Evolutionary conservation across 179 eudicot species (phyloP).

Genomic region (Dionaea muscipula): DNA sequence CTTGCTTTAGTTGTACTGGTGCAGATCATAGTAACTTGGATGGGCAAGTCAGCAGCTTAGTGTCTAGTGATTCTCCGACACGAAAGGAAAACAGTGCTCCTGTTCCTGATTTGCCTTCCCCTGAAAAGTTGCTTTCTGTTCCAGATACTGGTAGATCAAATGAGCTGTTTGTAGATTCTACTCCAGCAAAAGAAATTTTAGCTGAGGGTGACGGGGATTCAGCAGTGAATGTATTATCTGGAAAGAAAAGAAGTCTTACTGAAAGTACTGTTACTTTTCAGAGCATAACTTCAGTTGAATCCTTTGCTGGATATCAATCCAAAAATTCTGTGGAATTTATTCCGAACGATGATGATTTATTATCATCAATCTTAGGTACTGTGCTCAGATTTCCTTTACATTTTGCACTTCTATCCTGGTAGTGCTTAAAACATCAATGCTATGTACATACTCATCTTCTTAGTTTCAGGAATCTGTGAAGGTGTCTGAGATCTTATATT

Average conservation of each 20-base stretch:
- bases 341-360: constrained; percentile 81
- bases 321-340: constrained; percentile 48
- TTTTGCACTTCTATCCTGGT: too few species aligned
- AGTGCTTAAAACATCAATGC: too few species aligned
- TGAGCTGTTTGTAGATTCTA: constrained; percentile 31
- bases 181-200: constrained; percentile 29
- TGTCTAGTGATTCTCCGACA: constrained; percentile 11
- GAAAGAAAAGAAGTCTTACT: constrained; percentile 72
- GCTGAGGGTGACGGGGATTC: background rate
- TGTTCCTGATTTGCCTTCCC: constrained; percentile 38
- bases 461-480: background rate
- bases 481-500: background rate
- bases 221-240: constrained; percentile 25
- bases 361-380: constrained; percentile 88
- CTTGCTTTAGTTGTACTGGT: constrained; percentile 17
- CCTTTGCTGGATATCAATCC: constrained; percentile 43
- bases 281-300: constrained; percentile 59
- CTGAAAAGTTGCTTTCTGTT: constrained; percentile 41
- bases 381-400: background rate
- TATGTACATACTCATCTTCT: background rate
- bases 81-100: constrained; percentile 20
- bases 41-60: constrained; percentile 20
- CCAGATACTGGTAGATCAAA: constrained; percentile 23
- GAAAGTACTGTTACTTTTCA: constrained; percentile 81
- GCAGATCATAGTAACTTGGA: constrained; percentile 16